phyloP scores from a whole-genome alignment of 1,284 basidiomycete genomes.

The Agaricales sp. region DNA sequence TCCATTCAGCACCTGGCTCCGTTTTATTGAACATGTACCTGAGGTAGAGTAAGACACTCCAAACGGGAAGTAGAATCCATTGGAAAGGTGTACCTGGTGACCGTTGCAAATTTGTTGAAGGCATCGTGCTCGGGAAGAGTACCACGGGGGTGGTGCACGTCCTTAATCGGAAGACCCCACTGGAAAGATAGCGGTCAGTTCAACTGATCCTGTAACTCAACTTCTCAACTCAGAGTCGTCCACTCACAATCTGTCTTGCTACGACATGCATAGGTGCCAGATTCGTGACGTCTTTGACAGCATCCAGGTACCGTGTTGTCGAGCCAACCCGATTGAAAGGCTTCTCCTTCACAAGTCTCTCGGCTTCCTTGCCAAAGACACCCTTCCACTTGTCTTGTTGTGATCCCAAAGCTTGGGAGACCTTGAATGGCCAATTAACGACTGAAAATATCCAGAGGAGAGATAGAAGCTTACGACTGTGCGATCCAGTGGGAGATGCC shows the following conservation, averaged over 20 bases:
- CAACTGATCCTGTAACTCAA: neutral
- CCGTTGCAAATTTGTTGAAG: neutral
- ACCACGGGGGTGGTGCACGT: conserved; percentile 31
- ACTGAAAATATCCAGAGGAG: neutral
- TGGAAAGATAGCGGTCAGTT: conserved; percentile 11
- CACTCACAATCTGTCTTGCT: conserved; percentile 48
- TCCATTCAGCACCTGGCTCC: conserved; percentile 48
- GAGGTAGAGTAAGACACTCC: conserved; percentile 1
- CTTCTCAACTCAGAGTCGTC: neutral
- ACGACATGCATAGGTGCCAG: conserved; percentile 57
- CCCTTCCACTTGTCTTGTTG: conserved; percentile 16
- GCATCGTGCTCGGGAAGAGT: conserved; percentile 2
- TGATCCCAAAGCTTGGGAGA: conserved; percentile 9
- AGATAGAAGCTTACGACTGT: neutral
- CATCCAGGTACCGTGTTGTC: conserved; percentile 39
- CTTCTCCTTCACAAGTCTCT: conserved; percentile 26
- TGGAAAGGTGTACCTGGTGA: conserved; percentile 1
- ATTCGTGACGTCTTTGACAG: conserved; percentile 68
- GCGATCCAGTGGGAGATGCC: conserved; percentile 1
- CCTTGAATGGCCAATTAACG: conserved; percentile 8
- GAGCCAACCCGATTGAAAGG: conserved; percentile 24
- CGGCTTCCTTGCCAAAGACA: conserved; percentile 28
- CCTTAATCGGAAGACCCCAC: conserved; percentile 54
- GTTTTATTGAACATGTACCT: conserved; percentile 57
- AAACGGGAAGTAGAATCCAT: neutral